These are phyloP conservation scores for Selenicereus undatus DNA, from an alignment of 148 eudicot species.

Conservation along the genomic window DNA sequence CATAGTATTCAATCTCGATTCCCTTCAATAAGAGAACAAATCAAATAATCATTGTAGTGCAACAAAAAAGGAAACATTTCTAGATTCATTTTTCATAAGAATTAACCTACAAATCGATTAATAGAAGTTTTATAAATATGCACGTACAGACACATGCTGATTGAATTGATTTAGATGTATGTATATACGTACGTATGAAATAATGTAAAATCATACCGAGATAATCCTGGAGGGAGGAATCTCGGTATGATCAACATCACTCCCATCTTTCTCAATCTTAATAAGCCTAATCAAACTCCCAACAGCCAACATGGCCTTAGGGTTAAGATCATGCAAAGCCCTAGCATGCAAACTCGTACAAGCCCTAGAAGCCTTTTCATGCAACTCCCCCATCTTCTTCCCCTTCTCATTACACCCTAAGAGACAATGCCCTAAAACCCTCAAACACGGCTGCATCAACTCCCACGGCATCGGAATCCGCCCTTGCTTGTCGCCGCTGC, in stretches of 20 bases:
- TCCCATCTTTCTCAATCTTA: conserved; percentile 31
- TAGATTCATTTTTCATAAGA: no score
- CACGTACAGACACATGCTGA: no score
- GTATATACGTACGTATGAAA: no score
- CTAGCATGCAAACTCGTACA: conserved; percentile 62
- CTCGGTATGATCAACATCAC: conserved; percentile 59
- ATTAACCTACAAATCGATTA: no score
- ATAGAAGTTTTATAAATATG: no score
- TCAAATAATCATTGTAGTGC: no score
- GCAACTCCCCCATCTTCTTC: conserved; percentile 29
- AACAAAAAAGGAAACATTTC: no score
- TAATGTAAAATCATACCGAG: conserved; percentile 17
- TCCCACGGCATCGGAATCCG: conserved; percentile 80
- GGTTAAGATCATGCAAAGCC: conserved; percentile 63
- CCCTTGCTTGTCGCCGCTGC: conserved; percentile 17
- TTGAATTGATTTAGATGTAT: no score
- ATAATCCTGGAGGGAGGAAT: conserved; percentile 35
- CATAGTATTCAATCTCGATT: no score
- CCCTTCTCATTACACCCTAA: conserved; percentile 29
- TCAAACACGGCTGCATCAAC: conserved; percentile 59
- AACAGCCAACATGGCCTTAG: conserved; percentile 72
- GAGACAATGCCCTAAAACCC: conserved; percentile 82
- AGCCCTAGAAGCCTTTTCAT: conserved; percentile 54
- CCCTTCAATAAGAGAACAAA: no score
- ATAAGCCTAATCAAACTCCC: conserved; percentile 61